phyloP scores from a whole-genome alignment of 2,329 filamentous ascomycete genomes.

The Ceratocystis huliohia region DNA sequence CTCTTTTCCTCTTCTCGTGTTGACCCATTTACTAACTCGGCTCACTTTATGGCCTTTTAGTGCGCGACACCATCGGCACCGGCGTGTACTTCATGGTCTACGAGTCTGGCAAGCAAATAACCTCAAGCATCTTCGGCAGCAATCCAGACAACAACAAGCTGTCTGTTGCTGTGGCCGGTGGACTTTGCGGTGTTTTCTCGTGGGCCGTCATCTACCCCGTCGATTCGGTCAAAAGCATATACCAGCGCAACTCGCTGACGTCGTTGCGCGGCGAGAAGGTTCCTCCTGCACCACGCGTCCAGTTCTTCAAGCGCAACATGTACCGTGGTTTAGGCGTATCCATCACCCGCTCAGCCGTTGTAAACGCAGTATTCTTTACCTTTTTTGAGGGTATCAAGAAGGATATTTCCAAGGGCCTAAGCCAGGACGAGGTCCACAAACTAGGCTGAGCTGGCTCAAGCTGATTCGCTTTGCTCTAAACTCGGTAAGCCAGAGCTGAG shows the following conservation, averaged over 20 bases:
- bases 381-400: slow-evolving; percentile 76
- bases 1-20: background rate
- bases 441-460: background rate
- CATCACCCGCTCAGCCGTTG: slow-evolving; percentile 67
- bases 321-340: slow-evolving; percentile 74
- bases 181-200: slow-evolving; percentile 68
- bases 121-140: slow-evolving; percentile 27
- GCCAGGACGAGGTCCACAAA: slow-evolving; percentile 25
- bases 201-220: slow-evolving; percentile 67
- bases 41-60: slow-evolving; percentile 31
- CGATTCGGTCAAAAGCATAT: slow-evolving; percentile 74
- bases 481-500: background rate
- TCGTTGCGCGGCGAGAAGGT: slow-evolving; percentile 52
- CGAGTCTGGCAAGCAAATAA: slow-evolving; percentile 70
- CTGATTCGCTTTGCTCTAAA: too few species aligned
- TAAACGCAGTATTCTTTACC: slow-evolving; percentile 85
- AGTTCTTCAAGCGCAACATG: slow-evolving; percentile 65
- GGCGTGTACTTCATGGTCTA: slow-evolving; percentile 83
- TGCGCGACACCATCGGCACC: slow-evolving; percentile 72
- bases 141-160: slow-evolving; percentile 42
- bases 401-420: slow-evolving; percentile 32
- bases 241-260: slow-evolving; percentile 68
- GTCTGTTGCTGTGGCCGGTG: slow-evolving; percentile 65
- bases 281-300: slow-evolving; percentile 56
- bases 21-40: background rate